These are phyloP conservation scores for Mariannaea elegans DNA, from an alignment of 2,329 filamentous ascomycete species.

Conservation along the genomic window DNA sequence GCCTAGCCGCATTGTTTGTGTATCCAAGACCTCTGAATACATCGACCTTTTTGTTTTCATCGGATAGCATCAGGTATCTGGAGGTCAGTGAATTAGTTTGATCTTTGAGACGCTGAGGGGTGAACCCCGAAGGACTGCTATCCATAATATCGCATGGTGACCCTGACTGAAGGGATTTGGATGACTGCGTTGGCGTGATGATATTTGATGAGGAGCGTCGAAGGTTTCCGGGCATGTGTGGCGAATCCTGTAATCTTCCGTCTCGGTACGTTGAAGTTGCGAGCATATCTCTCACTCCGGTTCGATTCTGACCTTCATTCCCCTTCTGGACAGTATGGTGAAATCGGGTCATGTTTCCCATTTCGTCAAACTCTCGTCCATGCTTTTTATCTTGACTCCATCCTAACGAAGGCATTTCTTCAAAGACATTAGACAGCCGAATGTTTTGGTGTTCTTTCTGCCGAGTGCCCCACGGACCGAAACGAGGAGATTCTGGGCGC, in stretches of 20 bases:
- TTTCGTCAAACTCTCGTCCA: no score
- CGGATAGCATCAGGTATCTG: constrained; percentile 25
- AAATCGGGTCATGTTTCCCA: no score
- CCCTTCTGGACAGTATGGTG: no score
- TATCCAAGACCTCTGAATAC: not conserved
- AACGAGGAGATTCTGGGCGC: constrained; percentile 38
- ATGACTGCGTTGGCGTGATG: constrained; percentile 33
- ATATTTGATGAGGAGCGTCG: constrained; percentile 27
- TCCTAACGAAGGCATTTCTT: constrained; percentile 8
- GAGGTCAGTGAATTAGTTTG: not conserved
- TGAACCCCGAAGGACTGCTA: constrained; percentile 32
- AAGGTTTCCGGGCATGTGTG: constrained; percentile 13
- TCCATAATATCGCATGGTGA: constrained; percentile 28
- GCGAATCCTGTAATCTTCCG: no score
- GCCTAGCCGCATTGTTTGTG: not conserved
- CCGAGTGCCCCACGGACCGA: constrained; percentile 24
- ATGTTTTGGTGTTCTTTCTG: constrained; percentile 12
- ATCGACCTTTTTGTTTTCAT: not conserved
- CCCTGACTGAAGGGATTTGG: constrained; percentile 12
- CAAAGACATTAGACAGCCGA: constrained; percentile 27
- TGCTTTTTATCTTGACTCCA: not conserved
- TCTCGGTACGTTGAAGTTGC: no score
- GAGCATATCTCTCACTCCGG: no score
- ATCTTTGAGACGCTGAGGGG: constrained; percentile 26
- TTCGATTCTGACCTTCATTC: no score